Evolutionary conservation across 495 filamentous ascomycete species (phyloP).

Genomic region (Achaetomiella virescens): DNA sequence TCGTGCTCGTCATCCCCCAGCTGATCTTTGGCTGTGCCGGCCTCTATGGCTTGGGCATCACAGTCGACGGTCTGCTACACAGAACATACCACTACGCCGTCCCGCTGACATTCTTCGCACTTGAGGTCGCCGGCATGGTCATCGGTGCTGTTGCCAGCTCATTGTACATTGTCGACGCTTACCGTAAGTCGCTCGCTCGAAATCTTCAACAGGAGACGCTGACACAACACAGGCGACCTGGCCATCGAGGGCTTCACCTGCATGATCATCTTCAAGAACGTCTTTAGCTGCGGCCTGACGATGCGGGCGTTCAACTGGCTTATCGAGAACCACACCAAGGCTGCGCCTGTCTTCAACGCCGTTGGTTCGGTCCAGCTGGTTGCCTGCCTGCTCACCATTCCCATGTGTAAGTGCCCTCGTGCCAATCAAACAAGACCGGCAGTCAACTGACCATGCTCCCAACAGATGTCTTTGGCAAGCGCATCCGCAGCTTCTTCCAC

Average conservation of each 20-base stretch:
- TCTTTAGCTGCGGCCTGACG: conserved; percentile 83
- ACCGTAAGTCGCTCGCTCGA: conserved; percentile 53
- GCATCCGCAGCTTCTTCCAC: conserved; percentile 63
- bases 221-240: conserved; percentile 55
- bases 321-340: conserved; percentile 47
- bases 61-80: conserved; percentile 45
- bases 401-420: conserved; percentile 53
- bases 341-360: conserved; percentile 55
- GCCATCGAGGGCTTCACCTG: conserved; percentile 88
- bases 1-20: conserved; percentile 76
- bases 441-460: neutral
- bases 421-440: neutral
- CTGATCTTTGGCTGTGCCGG: conserved; percentile 71
- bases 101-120: conserved; percentile 70
- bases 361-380: conserved; percentile 71
- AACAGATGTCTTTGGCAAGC: conserved; percentile 75
- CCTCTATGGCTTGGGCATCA: conserved; percentile 77
- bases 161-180: conserved; percentile 91
- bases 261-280: conserved; percentile 83
- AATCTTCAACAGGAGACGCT: neutral
- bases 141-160: conserved; percentile 79
- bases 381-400: conserved; percentile 64
- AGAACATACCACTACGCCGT: conserved; percentile 60
- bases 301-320: conserved; percentile 81
- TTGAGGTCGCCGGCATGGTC: conserved; percentile 81